Percentiles rank a stretch among this genome's conserved stretches.
phyloP scores from a whole-genome alignment of 148 eudicot genomes.

The Vaccinium corymbosum region DNA sequence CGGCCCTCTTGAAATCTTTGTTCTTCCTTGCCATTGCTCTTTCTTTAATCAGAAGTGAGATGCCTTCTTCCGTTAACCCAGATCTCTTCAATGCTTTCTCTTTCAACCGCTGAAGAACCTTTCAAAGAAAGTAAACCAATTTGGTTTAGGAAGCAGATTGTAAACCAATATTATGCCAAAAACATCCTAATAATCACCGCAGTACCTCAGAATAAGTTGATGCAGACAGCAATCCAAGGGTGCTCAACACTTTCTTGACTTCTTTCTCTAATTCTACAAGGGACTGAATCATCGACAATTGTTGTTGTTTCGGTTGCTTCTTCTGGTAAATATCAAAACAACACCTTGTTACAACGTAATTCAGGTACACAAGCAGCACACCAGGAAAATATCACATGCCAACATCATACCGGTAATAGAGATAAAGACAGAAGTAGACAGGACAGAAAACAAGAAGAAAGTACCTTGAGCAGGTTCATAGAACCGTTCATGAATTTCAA shows the following conservation, averaged over 20 bases:
- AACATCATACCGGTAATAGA: not conserved
- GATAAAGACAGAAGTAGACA: not conserved
- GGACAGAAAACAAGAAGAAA: not conserved
- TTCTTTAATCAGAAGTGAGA: conserved; percentile 47
- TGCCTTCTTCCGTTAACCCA: conserved; percentile 55
- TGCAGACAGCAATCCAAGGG: conserved; percentile 65
- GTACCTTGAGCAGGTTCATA: conserved; percentile 59
- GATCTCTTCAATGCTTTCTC: conserved; percentile 77
- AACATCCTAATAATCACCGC: not conserved
- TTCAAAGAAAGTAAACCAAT: conserved; percentile 3
- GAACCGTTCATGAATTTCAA: conserved; percentile 49
- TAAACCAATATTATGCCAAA: too few species aligned
- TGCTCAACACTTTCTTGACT: conserved; percentile 50
- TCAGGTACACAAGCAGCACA: not conserved
- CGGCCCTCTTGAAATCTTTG: conserved; percentile 66
- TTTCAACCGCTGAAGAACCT: conserved; percentile 77
- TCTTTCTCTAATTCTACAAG: conserved; percentile 52
- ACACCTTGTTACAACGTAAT: not conserved
- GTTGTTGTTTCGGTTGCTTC: conserved; percentile 55
- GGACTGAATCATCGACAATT: conserved; percentile 35
- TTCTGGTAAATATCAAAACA: conserved; percentile 46
- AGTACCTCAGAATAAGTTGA: conserved; percentile 62
- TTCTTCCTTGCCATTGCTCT: conserved; percentile 56
- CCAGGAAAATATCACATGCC: not conserved
- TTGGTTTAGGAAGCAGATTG: not conserved